Percentiles rank a stretch among this genome's conserved stretches.
Conservation (phyloP, 805 yeast species). For the Saturnispora bothae region DNA sequence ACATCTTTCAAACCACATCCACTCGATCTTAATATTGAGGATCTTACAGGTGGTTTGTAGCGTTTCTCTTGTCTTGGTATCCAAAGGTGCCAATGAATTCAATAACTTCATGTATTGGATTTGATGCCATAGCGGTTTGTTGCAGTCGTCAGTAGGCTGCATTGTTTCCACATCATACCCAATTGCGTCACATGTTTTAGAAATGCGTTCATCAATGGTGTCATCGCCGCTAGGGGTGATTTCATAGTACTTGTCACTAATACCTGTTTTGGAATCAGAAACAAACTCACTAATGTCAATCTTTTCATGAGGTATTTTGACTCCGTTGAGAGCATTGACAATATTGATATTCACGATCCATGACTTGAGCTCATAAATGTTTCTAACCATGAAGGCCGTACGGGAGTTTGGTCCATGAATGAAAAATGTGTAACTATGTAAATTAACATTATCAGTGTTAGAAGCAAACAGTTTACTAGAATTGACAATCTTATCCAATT, state of each 20-base stretch:
- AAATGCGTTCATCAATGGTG: conserved; percentile 25
- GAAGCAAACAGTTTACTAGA: background rate
- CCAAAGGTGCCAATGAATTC: conserved; percentile 43
- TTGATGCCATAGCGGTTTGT: conserved; percentile 28
- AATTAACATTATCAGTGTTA: background rate
- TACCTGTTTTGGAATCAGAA: conserved; percentile 17
- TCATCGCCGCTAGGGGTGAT: conserved; percentile 16
- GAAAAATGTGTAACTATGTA: conserved; percentile 24
- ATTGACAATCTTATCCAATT: conserved; percentile 18
- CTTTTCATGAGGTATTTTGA: conserved; percentile 16
- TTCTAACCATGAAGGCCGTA: conserved; percentile 32
- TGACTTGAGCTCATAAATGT: conserved; percentile 36
- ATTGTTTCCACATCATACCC: background rate
- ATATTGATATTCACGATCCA: conserved; percentile 54
- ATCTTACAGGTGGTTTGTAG: conserved; percentile 35
- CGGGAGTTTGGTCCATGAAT: conserved; percentile 33
- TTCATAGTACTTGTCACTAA: conserved; percentile 13
- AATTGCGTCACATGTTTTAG: conserved; percentile 27
- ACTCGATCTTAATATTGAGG: conserved; percentile 42
- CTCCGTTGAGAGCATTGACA: conserved; percentile 33
- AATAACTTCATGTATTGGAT: conserved; percentile 30
- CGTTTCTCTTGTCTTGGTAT: conserved; percentile 39
- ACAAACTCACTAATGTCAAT: conserved; percentile 19
- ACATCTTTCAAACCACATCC: conserved; percentile 44
- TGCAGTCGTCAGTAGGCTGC: background rate